Conservation (phyloP, 805 yeast species). For the Ogataea paraovalis region DNA sequence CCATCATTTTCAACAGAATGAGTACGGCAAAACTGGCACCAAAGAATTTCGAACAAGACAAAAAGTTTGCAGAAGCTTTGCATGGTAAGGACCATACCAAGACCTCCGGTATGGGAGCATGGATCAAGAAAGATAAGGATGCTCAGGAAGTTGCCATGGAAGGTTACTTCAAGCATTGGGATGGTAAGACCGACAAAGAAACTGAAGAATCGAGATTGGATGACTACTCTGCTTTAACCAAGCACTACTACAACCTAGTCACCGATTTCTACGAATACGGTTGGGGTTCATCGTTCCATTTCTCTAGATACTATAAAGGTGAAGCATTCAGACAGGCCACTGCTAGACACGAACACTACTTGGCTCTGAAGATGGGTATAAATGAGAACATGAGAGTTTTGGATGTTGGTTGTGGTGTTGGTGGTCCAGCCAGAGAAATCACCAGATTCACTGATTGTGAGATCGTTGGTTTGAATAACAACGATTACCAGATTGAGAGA, state of each 20-base stretch:
- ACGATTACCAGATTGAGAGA: conserved; percentile 93
- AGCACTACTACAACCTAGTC: conserved; percentile 93
- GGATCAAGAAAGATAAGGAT: conserved; percentile 67
- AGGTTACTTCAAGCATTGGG: conserved; percentile 97
- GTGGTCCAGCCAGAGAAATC: conserved; percentile 98
- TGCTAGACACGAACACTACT: conserved; percentile 95
- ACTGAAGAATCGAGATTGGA: conserved; percentile 70
- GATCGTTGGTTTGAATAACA: conserved; percentile 90
- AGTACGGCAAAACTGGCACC: conserved; percentile 37
- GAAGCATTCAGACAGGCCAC: conserved; percentile 92
- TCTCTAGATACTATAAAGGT: conserved; percentile 88
- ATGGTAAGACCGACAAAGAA: conserved; percentile 72
- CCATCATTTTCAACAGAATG: conserved; percentile 7
- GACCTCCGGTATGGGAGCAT: conserved; percentile 71
- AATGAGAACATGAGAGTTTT: conserved; percentile 78
- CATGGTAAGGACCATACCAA: conserved; percentile 73
- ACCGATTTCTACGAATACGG: conserved; percentile 99
- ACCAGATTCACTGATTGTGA: conserved; percentile 83
- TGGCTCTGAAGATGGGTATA: conserved; percentile 83
- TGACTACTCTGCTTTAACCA: conserved; percentile 88
- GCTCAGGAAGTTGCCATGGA: conserved; percentile 82
- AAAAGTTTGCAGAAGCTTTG: conserved; percentile 75
- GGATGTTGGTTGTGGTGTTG: conserved; percentile 99
- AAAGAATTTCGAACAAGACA: conserved; percentile 56
- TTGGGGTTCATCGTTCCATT: conserved; percentile 98